These are phyloP conservation scores for Fusarium foetens DNA, from an alignment of 2,329 filamentous ascomycete genomes.

Conservation along the genomic window DNA sequence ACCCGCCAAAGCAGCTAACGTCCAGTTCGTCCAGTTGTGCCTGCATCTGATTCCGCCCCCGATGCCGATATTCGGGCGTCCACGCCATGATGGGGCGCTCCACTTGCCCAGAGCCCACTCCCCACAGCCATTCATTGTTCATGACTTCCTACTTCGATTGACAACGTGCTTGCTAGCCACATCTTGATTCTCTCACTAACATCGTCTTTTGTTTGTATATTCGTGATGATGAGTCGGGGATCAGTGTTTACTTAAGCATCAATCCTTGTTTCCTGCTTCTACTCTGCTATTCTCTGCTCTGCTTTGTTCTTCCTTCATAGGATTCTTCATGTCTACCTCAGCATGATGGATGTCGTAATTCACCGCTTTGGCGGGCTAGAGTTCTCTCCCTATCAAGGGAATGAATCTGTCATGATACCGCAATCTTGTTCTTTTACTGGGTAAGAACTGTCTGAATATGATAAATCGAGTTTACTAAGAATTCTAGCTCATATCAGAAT, in stretches of 20 bases:
- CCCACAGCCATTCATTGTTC: constrained; percentile 30
- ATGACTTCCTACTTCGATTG: constrained; percentile 31
- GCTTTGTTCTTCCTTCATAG: background rate
- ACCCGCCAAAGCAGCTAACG: constrained; percentile 6
- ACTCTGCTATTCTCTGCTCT: background rate
- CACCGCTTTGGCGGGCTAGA: constrained; percentile 46
- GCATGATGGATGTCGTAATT: constrained; percentile 48
- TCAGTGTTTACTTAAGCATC: background rate
- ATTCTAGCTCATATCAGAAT: constrained; percentile 23
- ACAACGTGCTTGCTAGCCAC: constrained; percentile 16
- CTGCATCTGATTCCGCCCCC: constrained; percentile 4
- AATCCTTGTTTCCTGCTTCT: background rate
- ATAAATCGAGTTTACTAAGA: background rate
- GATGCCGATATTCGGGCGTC: constrained; percentile 35
- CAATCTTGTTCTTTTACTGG: constrained; percentile 15
- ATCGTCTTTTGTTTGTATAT: constrained; percentile 1
- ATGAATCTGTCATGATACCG: constrained; percentile 29
- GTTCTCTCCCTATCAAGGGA: constrained; percentile 44
- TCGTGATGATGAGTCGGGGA: constrained; percentile 4
- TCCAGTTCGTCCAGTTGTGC: background rate
- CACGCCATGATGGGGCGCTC: constrained; percentile 9
- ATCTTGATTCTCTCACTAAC: constrained; percentile 11
- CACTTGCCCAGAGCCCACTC: constrained; percentile 7
- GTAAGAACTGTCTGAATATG: constrained; percentile 26
- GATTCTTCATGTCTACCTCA: constrained; percentile 22